Conservation (phyloP, 768 basidiomycete species). For the Pisolithus marmoratus region DNA sequence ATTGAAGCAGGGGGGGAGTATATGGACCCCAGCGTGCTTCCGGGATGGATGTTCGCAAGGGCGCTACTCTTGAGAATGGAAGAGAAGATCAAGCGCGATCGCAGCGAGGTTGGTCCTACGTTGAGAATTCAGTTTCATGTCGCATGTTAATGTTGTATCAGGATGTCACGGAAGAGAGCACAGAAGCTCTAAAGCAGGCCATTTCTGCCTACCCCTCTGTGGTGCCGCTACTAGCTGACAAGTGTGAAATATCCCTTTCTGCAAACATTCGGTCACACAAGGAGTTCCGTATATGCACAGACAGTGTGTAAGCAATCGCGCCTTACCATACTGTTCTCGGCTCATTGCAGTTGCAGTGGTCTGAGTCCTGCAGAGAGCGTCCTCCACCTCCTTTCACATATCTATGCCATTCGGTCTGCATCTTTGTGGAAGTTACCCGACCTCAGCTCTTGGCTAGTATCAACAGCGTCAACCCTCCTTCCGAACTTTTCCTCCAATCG, state of each 20-base stretch:
- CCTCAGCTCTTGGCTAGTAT: constrained; percentile 61
- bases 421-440: constrained; percentile 77
- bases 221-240: constrained; percentile 79
- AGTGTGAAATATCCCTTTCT: constrained; percentile 66
- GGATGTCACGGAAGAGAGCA: constrained; percentile 51
- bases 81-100: constrained; percentile 41
- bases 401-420: constrained; percentile 77
- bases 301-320: constrained; percentile 44
- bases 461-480: constrained; percentile 39
- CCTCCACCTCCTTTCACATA: constrained; percentile 78
- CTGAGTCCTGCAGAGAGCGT: constrained; percentile 36
- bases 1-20: constrained; percentile 16
- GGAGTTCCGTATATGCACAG: constrained; percentile 66
- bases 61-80: constrained; percentile 59
- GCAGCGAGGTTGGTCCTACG: constrained; percentile 29
- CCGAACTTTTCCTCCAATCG: constrained; percentile 30
- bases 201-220: constrained; percentile 75
- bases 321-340: not conserved
- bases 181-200: constrained; percentile 66
- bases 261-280: constrained; percentile 50
- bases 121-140: not conserved
- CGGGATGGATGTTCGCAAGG: constrained; percentile 71
- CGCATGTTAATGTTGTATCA: constrained; percentile 17
- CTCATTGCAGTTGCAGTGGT: constrained; percentile 25
- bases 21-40: constrained; percentile 56